Evolutionary conservation across 257 asterid species (phyloP).

Genomic region (Solanum medicagineum): DNA sequence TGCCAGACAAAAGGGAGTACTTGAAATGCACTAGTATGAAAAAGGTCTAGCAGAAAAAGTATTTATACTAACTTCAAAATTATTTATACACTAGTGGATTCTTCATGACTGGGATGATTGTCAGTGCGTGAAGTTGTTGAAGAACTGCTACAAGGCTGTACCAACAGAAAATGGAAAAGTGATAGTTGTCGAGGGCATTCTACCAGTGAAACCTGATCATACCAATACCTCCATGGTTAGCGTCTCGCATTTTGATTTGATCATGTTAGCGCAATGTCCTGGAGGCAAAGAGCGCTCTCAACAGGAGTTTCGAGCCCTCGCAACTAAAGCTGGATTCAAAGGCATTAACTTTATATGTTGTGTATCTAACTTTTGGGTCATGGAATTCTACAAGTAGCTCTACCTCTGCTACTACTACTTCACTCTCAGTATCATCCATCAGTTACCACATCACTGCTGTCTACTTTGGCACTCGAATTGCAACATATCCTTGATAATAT

Average conservation of each 20-base stretch:
- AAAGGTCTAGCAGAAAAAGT: not conserved
- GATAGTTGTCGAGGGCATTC: constrained; percentile 4
- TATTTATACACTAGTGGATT: constrained; percentile 13
- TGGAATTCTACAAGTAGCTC: constrained; percentile 19
- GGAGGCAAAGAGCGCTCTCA: constrained; percentile 29
- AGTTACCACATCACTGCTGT: too few relatives aligned
- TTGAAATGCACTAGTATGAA: too few relatives aligned
- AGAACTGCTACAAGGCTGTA: constrained; percentile 18
- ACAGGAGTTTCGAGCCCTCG: constrained; percentile 13
- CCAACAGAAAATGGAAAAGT: constrained; percentile 17
- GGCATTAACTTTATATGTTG: constrained; percentile 1
- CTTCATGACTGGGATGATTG: constrained; percentile 33
- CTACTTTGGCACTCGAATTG: not conserved
- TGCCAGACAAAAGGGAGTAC: too few relatives aligned
- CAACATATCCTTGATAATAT: too few relatives aligned
- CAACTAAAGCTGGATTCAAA: constrained; percentile 18
- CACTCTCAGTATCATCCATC: not conserved
- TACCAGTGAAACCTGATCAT: constrained; percentile 6
- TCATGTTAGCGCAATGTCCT: constrained; percentile 18
- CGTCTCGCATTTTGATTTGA: constrained; percentile 7
- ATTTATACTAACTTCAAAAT: not conserved
- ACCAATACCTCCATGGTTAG: not conserved
- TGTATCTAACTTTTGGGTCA: constrained; percentile 21
- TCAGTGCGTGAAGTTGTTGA: constrained; percentile 18
- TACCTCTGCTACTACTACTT: not conserved